phyloP scores from a whole-genome alignment of 176 grass and related monocot species.

The Oryza nivara region DNA sequence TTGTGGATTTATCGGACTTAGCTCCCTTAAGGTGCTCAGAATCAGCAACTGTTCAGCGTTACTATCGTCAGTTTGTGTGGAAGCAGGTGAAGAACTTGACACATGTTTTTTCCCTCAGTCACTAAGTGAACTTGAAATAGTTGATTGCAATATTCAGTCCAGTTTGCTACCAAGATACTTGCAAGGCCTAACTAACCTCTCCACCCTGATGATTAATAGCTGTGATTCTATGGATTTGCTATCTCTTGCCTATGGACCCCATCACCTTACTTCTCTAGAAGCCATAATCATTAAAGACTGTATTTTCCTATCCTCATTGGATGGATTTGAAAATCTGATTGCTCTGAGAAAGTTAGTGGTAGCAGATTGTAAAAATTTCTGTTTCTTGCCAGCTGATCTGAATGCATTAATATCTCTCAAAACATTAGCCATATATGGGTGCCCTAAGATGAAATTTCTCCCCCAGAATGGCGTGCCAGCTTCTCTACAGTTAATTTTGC shows the following conservation, averaged over 20 bases:
- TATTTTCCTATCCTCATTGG: constrained; percentile 40
- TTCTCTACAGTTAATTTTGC: constrained; percentile 26
- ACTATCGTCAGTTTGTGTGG: constrained; percentile 23
- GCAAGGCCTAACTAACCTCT: constrained; percentile 38
- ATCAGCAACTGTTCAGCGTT: constrained; percentile 37
- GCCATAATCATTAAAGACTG: constrained; percentile 50
- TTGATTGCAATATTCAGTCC: constrained; percentile 34
- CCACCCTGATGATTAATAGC: constrained; percentile 18
- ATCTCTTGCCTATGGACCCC: constrained; percentile 26
- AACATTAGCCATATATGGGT: constrained; percentile 42
- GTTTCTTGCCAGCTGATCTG: constrained; percentile 41
- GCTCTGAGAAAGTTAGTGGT: constrained; percentile 47
- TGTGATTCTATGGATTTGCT: constrained; percentile 43
- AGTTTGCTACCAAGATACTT: constrained; percentile 39
- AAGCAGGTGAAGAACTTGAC: constrained; percentile 26
- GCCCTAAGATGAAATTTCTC: constrained; percentile 50
- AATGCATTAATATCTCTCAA: constrained; percentile 41
- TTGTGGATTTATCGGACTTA: constrained; percentile 37
- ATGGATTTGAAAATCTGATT: constrained; percentile 42
- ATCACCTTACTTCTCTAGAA: constrained; percentile 37
- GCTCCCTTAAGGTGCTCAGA: constrained; percentile 43
- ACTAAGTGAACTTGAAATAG: constrained; percentile 44
- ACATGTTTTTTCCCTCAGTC: constrained; percentile 36
- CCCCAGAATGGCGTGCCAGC: constrained; percentile 38
- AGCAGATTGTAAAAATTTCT: constrained; percentile 43